phyloP scores from a whole-genome alignment of 768 basidiomycete genomes.

The Lactarius psammicola region DNA sequence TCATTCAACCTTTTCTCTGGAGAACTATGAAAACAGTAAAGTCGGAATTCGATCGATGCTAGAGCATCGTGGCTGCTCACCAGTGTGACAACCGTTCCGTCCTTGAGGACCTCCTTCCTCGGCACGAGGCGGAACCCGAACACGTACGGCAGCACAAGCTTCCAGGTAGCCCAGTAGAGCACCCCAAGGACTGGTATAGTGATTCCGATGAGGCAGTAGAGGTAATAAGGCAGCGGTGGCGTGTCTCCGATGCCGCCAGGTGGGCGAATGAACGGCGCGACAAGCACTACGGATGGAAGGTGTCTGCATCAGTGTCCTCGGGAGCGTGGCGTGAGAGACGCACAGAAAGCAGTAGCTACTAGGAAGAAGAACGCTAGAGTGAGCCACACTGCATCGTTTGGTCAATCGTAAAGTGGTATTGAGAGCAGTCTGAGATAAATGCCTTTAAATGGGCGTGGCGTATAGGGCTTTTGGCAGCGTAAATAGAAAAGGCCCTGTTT shows the following conservation, averaged over 20 bases:
- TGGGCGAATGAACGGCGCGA: slow-evolving; percentile 56
- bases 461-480: slow-evolving; percentile 49
- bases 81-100: slow-evolving; percentile 54
- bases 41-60: neutral
- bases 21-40: slow-evolving; percentile 7
- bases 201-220: slow-evolving; percentile 58
- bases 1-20: slow-evolving; percentile 17
- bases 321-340: slow-evolving; percentile 27
- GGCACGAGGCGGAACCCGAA: slow-evolving; percentile 50
- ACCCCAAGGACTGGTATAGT: slow-evolving; percentile 47
- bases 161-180: slow-evolving; percentile 56
- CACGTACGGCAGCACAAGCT: slow-evolving; percentile 47
- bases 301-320: neutral
- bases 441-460: slow-evolving; percentile 51
- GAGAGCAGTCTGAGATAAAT: neutral
- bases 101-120: slow-evolving; percentile 47
- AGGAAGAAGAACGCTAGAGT: slow-evolving; percentile 57
- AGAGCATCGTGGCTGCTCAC: slow-evolving; percentile 37
- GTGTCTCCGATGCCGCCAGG: slow-evolving; percentile 57
- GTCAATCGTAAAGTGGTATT: slow-evolving; percentile 18
- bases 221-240: slow-evolving; percentile 58
- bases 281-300: slow-evolving; percentile 41
- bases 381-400: slow-evolving; percentile 48
- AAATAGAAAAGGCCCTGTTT: slow-evolving; percentile 55
- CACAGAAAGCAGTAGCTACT: slow-evolving; percentile 50